Base-by-base conservation (phyloP, 139 green algal species). In the Chlorella sp. region DNA sequence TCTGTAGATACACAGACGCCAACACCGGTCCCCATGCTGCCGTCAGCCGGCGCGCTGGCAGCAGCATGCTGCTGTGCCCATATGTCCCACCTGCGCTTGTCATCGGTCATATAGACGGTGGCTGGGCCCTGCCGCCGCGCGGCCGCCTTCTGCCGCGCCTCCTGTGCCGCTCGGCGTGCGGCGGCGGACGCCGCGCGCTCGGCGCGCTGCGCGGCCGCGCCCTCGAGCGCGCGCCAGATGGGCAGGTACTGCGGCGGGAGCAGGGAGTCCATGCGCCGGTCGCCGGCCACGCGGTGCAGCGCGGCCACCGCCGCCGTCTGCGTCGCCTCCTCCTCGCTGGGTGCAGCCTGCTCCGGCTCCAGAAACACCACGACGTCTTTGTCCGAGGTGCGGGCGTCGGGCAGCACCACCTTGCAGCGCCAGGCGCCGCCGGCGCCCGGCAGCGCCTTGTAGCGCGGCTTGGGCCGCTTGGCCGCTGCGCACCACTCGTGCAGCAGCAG, bases 401-500 rank as follows among this genome's bases (percentile, higher is more conserved):
- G 87, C 59, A 97, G 74, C 41, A 97, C 88, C 31, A 95, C 81
- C 81, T 87, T 88, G 77, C 80, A 87, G 14, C 46, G 80, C 45
- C 74, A 85, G 25, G 36, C 36, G 11, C 81, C 87, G 29, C 45
- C 70, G 33, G 75, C 77, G 2, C 36, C 46, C 2, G 71, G 25
- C 27, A 56, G 65, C 25, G 65, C 38, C 42, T 86, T 82, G 83
- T 89, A 94, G 9, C 82, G 79, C 23, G 91, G 83, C 62, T 77
- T 83, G 6, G 80, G 83, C 55, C 80, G 79, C 80, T 95, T 94
- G 74, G 93, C 69, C 43, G 71, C 76, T 66, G 86, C 64, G 25
- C 75, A 72, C 87, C 85, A 93, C 84, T 97, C 93, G 40, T 88
- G 79, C 43, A 97, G 81, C 50, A 95, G 84, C 82, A 96, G 84